Evolutionary conservation across 345 rosid genomes (phyloP).

Genomic region (Psidium friedrichsthalianum): DNA sequence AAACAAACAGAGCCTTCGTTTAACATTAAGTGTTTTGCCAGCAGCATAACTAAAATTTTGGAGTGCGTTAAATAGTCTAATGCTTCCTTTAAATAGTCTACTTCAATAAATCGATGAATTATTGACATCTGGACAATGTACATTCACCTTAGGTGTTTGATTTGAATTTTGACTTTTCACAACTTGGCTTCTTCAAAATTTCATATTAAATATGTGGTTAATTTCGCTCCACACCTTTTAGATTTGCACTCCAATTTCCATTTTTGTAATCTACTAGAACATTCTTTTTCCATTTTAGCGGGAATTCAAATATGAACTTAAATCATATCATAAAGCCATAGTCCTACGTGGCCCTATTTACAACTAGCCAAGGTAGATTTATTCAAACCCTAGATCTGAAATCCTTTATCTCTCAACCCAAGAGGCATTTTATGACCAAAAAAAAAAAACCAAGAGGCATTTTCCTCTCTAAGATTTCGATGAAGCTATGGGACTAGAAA

Average conservation of each 20-base stretch:
- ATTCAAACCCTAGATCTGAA: not conserved
- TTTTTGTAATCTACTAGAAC: not conserved
- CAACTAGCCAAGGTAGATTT: not conserved
- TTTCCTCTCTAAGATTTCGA: no score
- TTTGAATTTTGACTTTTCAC: not conserved
- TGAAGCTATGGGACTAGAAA: no score
- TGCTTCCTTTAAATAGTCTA: not conserved
- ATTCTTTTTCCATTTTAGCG: not conserved
- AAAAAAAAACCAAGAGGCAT: no score
- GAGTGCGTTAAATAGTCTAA: not conserved
- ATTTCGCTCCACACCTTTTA: not conserved
- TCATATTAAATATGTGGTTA: no score
- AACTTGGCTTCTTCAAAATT: not conserved
- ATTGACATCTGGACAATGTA: rapidly evolving
- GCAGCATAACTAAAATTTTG: not conserved
- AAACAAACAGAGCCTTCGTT: no score
- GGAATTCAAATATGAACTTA: not conserved
- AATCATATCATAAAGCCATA: not conserved
- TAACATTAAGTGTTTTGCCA: not conserved
- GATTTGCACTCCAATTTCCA: not conserved
- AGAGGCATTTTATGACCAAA: no score
- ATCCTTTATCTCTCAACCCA: no score
- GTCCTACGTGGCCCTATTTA: not conserved
- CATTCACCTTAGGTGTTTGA: not conserved
- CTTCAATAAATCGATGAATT: not conserved